Evolutionary conservation across 2,329 filamentous ascomycete species (phyloP), one percentile per base, ranked within the genome.

Genomic region (Cladobotryum protrusum): DNA sequence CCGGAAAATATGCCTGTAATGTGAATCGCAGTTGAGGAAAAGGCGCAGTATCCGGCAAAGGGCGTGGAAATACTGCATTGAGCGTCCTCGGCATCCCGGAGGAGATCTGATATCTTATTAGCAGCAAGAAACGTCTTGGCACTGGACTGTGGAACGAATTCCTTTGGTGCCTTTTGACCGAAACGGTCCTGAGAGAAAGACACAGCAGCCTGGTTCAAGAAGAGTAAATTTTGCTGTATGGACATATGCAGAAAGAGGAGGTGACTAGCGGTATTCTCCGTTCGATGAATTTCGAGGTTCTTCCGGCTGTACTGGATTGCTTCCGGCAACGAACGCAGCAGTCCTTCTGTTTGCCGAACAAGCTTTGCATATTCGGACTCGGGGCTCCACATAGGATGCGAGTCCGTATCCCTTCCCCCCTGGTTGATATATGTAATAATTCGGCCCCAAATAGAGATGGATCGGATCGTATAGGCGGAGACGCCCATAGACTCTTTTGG

Each of bases 21-120:
- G 61, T 97, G 93, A n/a, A 96, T 87, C 0, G 89, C 95, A 47
- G 89, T 93, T 1, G 92, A 91, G 18, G 91, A 82, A 64, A 96
- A 97, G 2, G 92, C 90, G 59, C 89, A 95, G 66, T 97, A 99
- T 1, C 93, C 92, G 1, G 90, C 87, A 65, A 97, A 97, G 0
- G 93, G 93, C 1, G 91, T 92, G 0, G 90, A 85, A 7, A 97
- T 81, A 52, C 86, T 83, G 63, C 92, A 84, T 19, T 66, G 63
- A 2, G 58, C 53, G 12, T 86, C 80, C 60, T 90, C 86, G 3
- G 87, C 82, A 57, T 95, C 89, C 57, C 85, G 84, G 45, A 97
- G 80, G 42, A 97, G 73, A 29, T 85, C 81, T 0, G 92, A 96
- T 48, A 97, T 93, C 55, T 85, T 82, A 61, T 89, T 90, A 4